A percentile compares a stretch with the other conserved stretches of the same genome.
These are phyloP conservation scores for Umbelopsis sp. DNA, from an alignment of 192 early-diverging fungal species.

Conservation along the genomic window DNA sequence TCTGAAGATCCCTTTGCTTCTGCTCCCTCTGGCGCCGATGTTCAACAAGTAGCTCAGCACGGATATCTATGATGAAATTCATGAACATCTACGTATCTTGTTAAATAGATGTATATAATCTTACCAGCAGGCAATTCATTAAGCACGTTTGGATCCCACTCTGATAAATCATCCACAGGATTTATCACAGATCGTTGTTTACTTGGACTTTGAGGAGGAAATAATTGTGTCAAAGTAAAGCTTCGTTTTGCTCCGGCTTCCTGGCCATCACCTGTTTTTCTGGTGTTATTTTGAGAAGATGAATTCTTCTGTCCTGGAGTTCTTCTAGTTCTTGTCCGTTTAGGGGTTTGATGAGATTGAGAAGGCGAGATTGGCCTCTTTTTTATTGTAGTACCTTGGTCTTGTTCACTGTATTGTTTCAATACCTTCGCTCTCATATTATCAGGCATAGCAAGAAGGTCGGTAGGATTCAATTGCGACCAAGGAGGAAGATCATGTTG, in stretches of 20 bases:
- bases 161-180: background rate
- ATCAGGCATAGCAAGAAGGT: slow-evolving; percentile 40
- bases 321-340: background rate
- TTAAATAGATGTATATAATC: background rate
- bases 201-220: slow-evolving; percentile 14
- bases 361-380: background rate
- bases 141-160: slow-evolving; percentile 16
- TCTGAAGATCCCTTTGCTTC: slow-evolving; percentile 1
- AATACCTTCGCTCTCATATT: slow-evolving; percentile 31
- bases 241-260: background rate
- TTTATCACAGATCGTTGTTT: background rate
- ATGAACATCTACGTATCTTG: background rate
- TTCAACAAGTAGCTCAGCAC: slow-evolving; percentile 12
- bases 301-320: background rate
- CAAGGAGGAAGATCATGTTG: slow-evolving; percentile 37
- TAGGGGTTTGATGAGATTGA: background rate
- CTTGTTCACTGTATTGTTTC: slow-evolving; percentile 20
- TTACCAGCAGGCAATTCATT: slow-evolving; percentile 24
- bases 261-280: background rate
- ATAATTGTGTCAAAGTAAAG: slow-evolving; percentile 19
- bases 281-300: background rate
- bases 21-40: slow-evolving; percentile 3
- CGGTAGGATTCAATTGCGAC: slow-evolving; percentile 50
- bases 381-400: background rate
- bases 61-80: slow-evolving; percentile 9